These are phyloP conservation scores for Aspergillus carbonarius DNA, from an alignment of 2,329 filamentous ascomycete species.

Conservation along the genomic window DNA sequence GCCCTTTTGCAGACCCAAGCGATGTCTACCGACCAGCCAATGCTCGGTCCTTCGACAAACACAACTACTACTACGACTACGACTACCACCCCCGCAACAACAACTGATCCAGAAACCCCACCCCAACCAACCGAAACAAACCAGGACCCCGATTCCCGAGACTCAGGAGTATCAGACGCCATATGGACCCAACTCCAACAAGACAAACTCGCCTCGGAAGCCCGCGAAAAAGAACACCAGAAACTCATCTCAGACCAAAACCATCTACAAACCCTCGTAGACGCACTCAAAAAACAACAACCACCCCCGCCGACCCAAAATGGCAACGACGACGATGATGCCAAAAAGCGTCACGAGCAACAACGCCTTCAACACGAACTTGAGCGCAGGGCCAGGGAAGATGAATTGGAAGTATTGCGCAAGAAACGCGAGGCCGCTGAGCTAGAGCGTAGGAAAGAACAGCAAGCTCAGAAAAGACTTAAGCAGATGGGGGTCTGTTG, in stretches of 20 bases:
- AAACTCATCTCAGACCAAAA: background rate
- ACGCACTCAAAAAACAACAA: no score
- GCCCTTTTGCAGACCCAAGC: background rate
- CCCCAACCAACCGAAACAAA: background rate
- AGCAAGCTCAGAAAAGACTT: constrained; percentile 50
- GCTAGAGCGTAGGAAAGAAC: constrained; percentile 42
- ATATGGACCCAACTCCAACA: constrained; percentile 26
- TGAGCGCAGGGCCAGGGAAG: constrained; percentile 23
- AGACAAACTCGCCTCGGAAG: constrained; percentile 10
- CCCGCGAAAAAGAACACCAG: background rate
- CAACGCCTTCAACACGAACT: constrained; percentile 14
- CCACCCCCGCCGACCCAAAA: no score
- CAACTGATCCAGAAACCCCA: no score
- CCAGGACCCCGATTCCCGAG: constrained; percentile 7
- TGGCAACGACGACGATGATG: background rate
- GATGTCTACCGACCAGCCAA: no score
- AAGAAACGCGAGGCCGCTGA: constrained; percentile 31
- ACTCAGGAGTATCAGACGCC: constrained; percentile 25
- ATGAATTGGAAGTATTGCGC: constrained; percentile 39
- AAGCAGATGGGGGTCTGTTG: constrained; percentile 56
- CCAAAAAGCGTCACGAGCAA: constrained; percentile 2
- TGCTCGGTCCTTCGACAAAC: no score
- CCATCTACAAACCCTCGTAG: no score
- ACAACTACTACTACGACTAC: no score
- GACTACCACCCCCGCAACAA: no score